A percentile compares a stretch with the other conserved stretches of the same genome.
Evolutionary conservation across 495 filamentous ascomycete species (phyloP).

Genomic region (Talaromyces nanjingensis): DNA sequence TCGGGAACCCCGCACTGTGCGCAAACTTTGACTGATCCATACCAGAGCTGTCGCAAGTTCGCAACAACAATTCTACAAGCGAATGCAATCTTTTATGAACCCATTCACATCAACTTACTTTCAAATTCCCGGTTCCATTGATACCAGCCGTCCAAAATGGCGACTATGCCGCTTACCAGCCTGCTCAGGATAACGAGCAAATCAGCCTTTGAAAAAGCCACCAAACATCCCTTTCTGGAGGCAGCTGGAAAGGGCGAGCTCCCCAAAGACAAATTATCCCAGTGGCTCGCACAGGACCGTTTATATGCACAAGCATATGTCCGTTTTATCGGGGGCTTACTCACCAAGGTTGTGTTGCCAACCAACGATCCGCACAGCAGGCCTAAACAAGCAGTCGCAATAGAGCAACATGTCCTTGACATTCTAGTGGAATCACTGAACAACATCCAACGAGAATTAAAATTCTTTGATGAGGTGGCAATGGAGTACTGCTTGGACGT

Average conservation of each 20-base stretch:
- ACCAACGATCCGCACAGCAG: conserved; percentile 20
- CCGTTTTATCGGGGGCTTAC: conserved; percentile 58
- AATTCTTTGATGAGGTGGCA: conserved; percentile 60
- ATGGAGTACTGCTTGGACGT: conserved; percentile 53
- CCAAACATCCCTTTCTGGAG: conserved; percentile 61
- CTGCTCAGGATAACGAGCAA: conserved; percentile 39
- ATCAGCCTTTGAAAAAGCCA: conserved; percentile 45
- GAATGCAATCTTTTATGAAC: not conserved
- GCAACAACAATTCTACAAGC: not conserved
- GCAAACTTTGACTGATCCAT: not conserved
- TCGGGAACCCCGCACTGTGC: not conserved
- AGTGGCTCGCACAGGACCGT: conserved; percentile 71
- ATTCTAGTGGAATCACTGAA: conserved; percentile 57
- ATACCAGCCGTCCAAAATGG: not conserved
- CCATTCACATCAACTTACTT: not conserved
- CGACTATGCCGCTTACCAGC: conserved; percentile 36
- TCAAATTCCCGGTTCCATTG: not conserved
- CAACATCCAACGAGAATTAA: conserved; percentile 60
- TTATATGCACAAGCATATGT: conserved; percentile 70
- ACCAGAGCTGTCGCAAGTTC: not conserved
- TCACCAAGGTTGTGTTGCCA: conserved; percentile 56
- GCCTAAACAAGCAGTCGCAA: conserved; percentile 12
- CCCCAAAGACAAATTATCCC: conserved; percentile 44
- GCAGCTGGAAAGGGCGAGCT: conserved; percentile 59
- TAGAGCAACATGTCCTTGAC: conserved; percentile 45